Evolutionary conservation across 192 early-diverging fungal genomes (phyloP), one percentile per base, ranked within the genome.

Genomic region (Radiomyces spectabilis): DNA sequence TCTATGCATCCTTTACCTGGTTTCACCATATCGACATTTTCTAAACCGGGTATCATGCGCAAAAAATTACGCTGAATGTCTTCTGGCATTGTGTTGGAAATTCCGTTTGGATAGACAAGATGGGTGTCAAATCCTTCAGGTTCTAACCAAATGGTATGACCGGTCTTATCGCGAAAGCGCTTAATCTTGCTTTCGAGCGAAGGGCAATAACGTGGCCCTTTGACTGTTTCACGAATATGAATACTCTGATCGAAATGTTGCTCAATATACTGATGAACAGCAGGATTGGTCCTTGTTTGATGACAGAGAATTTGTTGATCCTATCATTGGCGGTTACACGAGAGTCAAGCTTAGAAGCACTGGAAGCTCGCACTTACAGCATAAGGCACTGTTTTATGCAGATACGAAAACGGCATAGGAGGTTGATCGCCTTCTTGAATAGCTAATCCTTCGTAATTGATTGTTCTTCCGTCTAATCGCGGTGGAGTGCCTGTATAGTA

Each of bases 81-180:
- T 66, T 86, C 88, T 10, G 88, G 88, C 68, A 91, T 75, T 21
- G 86, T 87, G 59, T 83, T 85, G 3, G 88, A 91, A n/a, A 91
- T 87, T 8, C 88, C 88, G 40, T 91, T 91, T 0, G 88, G 88
- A 51, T 91, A 91, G 7, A 91, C 77, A 12, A 81, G 63, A 72
- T 88, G 68, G 15, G 80, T 81, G 26, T 85, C 77, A 39, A 85
- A 55, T 7, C 84, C 87, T 65, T 91, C 88, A 10, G 88, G 88
- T 57, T 91, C 88, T 1, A 91, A 66, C 88, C 88, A 91, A 29
- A 91, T 72, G 18, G 79, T 64, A 43, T 91, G 88, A 6, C 75
- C 71, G n/a, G 74, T 50, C 51, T 82, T 80, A 18, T 81, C 69
- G 16, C 70, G 67, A 48, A 91, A 91, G 10, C 88, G 75, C 52